phyloP scores from a whole-genome alignment of 2,329 filamentous ascomycete genomes.

The Diaporthe batatas region DNA sequence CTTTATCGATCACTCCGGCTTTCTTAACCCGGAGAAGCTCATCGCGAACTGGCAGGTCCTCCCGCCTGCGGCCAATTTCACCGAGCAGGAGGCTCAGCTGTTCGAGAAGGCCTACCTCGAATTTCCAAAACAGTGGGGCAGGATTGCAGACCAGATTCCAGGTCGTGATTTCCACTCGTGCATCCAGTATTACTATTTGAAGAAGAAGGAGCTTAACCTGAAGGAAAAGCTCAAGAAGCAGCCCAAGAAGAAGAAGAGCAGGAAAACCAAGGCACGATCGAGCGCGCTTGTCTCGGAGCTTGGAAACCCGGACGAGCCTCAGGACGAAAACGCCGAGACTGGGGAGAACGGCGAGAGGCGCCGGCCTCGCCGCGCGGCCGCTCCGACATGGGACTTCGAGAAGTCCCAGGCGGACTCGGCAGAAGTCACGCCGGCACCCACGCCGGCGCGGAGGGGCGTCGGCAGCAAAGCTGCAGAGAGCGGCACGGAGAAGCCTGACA shows the following conservation, averaged over 20 bases:
- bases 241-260: constrained; percentile 68
- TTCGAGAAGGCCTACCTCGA: constrained; percentile 84
- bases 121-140: constrained; percentile 85
- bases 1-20: constrained; percentile 76
- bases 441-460: constrained; percentile 64
- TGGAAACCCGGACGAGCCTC: constrained; percentile 70
- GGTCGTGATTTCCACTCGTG: constrained; percentile 81
- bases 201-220: constrained; percentile 80
- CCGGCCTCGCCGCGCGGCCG: constrained; percentile 73
- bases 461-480: constrained; percentile 56
- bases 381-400: constrained; percentile 79
- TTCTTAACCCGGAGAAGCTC: constrained; percentile 74
- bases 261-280: constrained; percentile 70
- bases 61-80: constrained; percentile 81
- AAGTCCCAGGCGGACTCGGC: constrained; percentile 52
- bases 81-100: constrained; percentile 74
- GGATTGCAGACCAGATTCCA: constrained; percentile 76
- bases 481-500: constrained; percentile 60
- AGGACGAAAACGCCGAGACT: constrained; percentile 67
- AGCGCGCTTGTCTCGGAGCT: constrained; percentile 77
- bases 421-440: constrained; percentile 62
- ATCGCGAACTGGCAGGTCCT: constrained; percentile 79
- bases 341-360: constrained; percentile 72
- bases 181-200: constrained; percentile 89
- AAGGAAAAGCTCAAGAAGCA: constrained; percentile 81